phyloP scores from a whole-genome alignment of 2,329 filamentous ascomycete genomes.

The Teratosphaeria viscida region DNA sequence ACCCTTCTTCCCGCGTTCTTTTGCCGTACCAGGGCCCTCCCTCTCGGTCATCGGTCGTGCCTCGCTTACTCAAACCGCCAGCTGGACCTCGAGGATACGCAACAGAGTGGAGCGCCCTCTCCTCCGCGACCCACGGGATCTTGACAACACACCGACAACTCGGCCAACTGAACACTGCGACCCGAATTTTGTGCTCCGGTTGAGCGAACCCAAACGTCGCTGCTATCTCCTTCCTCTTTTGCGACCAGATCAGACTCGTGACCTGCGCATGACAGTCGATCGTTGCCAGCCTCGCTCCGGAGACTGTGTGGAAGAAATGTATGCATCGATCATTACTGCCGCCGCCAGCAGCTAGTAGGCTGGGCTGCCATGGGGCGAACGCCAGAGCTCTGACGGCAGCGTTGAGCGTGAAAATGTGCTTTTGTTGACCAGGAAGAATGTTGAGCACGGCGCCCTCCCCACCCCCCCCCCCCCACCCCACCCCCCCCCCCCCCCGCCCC shows the following conservation, averaged over 20 bases:
- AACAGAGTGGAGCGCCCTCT: conserved; percentile 78
- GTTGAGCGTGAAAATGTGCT: conserved; percentile 65
- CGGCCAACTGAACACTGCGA: conserved; percentile 92
- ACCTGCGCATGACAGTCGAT: conserved; percentile 92
- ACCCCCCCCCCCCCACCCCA: too few relatives aligned
- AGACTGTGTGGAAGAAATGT: conserved; percentile 83
- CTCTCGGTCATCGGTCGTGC: conserved; percentile 2
- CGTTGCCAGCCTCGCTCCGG: conserved; percentile 73
- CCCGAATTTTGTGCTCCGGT: conserved; percentile 76
- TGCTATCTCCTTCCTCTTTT: conserved; percentile 63
- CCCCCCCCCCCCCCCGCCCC: too few relatives aligned
- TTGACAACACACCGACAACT: conserved; percentile 75
- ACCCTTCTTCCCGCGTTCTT: conserved; percentile 60
- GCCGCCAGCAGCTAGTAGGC: conserved; percentile 79
- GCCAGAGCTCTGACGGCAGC: conserved; percentile 95
- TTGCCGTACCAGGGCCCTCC: conserved; percentile 43
- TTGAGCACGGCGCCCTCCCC: conserved; percentile 21
- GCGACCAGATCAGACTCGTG: conserved; percentile 80
- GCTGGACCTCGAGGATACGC: conserved; percentile 61
- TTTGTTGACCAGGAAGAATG: conserved; percentile 36
- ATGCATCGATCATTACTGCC: conserved; percentile 93
- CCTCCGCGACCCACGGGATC: conserved; percentile 71
- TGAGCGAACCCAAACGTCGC: conserved; percentile 92
- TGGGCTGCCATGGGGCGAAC: conserved; percentile 88
- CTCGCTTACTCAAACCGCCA: conserved; percentile 13